Evolutionary conservation across 2,329 filamentous ascomycete species (phyloP).

Genomic region (Tricladium varicosporioides): DNA sequence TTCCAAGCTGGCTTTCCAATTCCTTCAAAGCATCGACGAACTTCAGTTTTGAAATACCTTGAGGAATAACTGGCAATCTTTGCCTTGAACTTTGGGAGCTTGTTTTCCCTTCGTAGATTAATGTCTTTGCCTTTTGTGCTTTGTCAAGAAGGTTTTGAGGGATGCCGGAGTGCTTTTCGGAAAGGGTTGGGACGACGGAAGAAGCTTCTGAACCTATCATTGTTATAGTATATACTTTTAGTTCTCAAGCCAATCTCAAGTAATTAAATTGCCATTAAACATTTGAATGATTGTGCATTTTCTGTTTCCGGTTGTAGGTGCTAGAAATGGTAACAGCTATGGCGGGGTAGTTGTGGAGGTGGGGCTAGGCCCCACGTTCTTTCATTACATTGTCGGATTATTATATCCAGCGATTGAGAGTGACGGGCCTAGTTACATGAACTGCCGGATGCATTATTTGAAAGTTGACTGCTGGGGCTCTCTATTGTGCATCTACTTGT

Average conservation of each 20-base stretch:
- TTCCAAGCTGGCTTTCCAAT: slow-evolving; percentile 35
- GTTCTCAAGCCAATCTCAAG: background rate
- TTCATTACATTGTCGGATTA: too few relatives aligned
- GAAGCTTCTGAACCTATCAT: slow-evolving; percentile 10
- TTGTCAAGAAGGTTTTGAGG: slow-evolving; percentile 38
- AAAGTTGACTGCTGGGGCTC: too few relatives aligned
- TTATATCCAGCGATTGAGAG: background rate
- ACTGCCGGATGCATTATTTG: too few relatives aligned
- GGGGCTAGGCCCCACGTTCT: background rate
- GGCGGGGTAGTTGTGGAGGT: background rate
- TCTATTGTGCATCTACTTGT: too few relatives aligned
- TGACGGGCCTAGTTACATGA: too few relatives aligned
- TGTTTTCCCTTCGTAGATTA: slow-evolving; percentile 36
- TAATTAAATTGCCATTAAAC: background rate
- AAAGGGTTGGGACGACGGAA: slow-evolving; percentile 30
- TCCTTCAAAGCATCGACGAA: slow-evolving; percentile 38
- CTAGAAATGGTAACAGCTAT: background rate
- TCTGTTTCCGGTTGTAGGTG: background rate
- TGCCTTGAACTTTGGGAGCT: slow-evolving; percentile 32
- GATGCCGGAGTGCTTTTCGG: slow-evolving; percentile 40
- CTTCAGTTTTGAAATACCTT: slow-evolving; percentile 37
- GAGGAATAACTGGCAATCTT: slow-evolving; percentile 38
- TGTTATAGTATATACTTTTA: background rate
- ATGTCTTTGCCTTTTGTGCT: slow-evolving; percentile 35
- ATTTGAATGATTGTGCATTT: background rate